Evolutionary conservation across 164 flowering plant species (phyloP).

Genomic region (Vitis labrusca): DNA sequence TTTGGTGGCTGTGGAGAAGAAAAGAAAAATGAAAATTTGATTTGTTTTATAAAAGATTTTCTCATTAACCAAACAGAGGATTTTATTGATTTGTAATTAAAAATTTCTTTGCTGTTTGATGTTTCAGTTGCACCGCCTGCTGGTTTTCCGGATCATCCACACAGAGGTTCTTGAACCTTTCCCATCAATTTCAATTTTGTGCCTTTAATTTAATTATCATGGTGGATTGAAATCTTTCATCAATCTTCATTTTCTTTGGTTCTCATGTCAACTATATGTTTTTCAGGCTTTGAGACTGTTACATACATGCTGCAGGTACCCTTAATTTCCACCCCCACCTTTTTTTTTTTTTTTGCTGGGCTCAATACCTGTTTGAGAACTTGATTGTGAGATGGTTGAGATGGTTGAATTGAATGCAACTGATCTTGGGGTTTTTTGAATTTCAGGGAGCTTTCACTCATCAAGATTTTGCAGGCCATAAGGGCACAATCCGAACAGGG

Average conservation of each 20-base stretch:
- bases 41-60: no score
- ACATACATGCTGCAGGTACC: constrained; percentile 80
- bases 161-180: constrained; percentile 59
- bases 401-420: not conserved
- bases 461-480: constrained; percentile 90
- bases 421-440: not conserved
- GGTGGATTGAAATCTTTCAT: not conserved
- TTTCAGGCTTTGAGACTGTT: constrained; percentile 83
- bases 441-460: constrained; percentile 74
- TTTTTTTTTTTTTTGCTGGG: not conserved
- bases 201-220: not conserved
- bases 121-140: constrained; percentile 83
- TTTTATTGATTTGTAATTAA: no score
- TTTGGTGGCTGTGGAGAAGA: no score
- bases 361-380: not conserved
- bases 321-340: not conserved
- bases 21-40: no score
- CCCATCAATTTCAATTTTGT: not conserved
- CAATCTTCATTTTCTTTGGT: not conserved
- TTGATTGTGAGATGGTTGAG: not conserved
- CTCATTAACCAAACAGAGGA: no score
- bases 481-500: constrained; percentile 75
- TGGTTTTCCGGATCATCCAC: constrained; percentile 96
- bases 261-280: not conserved
- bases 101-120: not conserved